These are phyloP conservation scores for Spizellomyces punctatus DNA, from an alignment of 192 early-diverging fungal genomes.

Conservation along the genomic window DNA sequence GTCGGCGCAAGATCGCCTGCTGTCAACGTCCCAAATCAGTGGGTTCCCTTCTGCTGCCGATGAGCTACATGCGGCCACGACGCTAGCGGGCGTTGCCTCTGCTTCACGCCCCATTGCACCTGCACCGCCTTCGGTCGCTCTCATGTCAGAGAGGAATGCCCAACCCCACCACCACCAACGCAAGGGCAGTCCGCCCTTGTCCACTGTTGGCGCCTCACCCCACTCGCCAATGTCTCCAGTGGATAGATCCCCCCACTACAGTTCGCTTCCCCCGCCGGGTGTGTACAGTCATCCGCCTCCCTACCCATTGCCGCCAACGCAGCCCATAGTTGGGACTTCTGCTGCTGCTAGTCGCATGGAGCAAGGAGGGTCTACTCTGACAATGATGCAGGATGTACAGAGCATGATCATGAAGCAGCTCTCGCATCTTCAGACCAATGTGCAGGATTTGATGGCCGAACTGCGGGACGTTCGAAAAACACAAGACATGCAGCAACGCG, in stretches of 20 bases:
- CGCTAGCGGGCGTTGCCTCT: background rate
- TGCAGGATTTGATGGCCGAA: constrained; percentile 15
- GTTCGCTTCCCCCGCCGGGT: too few relatives aligned
- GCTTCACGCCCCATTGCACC: background rate
- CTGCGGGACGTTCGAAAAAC: constrained; percentile 3
- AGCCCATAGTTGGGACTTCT: too few relatives aligned
- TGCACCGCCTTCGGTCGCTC: too few relatives aligned
- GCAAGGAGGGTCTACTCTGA: background rate
- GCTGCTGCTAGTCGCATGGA: too few relatives aligned
- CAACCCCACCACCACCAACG: too few relatives aligned
- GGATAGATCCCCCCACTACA: too few relatives aligned
- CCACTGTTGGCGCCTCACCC: too few relatives aligned
- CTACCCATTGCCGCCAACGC: too few relatives aligned
- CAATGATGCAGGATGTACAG: constrained; percentile 16
- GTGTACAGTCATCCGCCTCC: too few relatives aligned
- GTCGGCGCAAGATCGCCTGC: background rate
- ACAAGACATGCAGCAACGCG: constrained; percentile 30
- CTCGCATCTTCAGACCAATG: constrained; percentile 15
- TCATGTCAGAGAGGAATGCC: too few relatives aligned
- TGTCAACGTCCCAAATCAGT: background rate
- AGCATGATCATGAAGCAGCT: constrained; percentile 22
- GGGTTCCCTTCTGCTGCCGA: constrained; percentile 1
- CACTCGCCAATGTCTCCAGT: too few relatives aligned
- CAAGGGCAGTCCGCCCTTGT: too few relatives aligned
- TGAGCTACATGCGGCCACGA: constrained; percentile 16